phyloP scores from a whole-genome alignment of 2,329 filamentous ascomycete species.

The Reticulascus tulasneorum region DNA sequence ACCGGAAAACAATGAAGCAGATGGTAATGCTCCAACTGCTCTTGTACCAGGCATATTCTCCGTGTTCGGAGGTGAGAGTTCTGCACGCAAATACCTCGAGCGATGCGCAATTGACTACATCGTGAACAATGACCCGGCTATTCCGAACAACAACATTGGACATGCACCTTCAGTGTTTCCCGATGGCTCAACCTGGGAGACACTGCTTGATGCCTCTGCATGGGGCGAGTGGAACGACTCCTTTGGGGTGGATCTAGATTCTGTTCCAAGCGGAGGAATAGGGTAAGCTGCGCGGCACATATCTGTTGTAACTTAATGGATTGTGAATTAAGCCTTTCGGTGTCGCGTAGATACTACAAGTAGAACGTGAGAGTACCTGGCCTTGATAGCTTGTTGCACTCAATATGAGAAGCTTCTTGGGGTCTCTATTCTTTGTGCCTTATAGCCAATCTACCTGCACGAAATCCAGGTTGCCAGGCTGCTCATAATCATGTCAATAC shows the following conservation, averaged over 20 bases:
- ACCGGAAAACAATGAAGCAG: not conserved
- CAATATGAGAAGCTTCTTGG: too few relatives aligned
- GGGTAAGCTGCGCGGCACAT: too few relatives aligned
- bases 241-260: slow-evolving; percentile 6
- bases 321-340: too few relatives aligned
- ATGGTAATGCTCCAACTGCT: not conserved
- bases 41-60: slow-evolving; percentile 3
- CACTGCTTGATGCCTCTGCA: not conserved
- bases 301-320: too few relatives aligned
- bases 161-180: not conserved
- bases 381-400: too few relatives aligned
- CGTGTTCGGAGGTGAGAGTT: slow-evolving; percentile 2
- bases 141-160: not conserved
- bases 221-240: slow-evolving; percentile 2
- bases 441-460: too few relatives aligned
- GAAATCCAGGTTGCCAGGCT: too few relatives aligned
- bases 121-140: not conserved
- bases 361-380: too few relatives aligned
- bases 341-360: too few relatives aligned
- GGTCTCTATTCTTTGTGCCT: too few relatives aligned
- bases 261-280: too few relatives aligned
- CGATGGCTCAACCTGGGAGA: slow-evolving; percentile 1
- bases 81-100: slow-evolving; percentile 2
- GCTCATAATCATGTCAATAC: too few relatives aligned
- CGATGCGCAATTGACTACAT: slow-evolving; percentile 3